Conservation (phyloP, 176 grass and related monocot genomes). For the Aegilops longissima region DNA sequence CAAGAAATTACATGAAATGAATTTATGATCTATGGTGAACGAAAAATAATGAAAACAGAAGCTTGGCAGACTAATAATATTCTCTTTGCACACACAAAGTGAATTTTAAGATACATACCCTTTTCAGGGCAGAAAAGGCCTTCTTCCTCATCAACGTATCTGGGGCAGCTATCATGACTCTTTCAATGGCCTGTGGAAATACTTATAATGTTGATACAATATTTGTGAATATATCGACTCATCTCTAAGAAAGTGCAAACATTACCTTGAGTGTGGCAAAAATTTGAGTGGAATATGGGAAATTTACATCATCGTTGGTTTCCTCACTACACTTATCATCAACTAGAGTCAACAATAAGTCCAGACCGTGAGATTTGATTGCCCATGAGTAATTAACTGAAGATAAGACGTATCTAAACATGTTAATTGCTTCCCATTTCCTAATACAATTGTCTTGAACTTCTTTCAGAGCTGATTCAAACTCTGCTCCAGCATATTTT, state of each 20-base stretch:
- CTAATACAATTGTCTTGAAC: slow-evolving; percentile 43
- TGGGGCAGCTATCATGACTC: slow-evolving; percentile 68
- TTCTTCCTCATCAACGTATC: slow-evolving; percentile 67
- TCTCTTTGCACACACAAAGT: neutral
- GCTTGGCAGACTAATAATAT: neutral
- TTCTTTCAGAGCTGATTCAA: slow-evolving; percentile 51
- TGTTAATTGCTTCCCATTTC: slow-evolving; percentile 73
- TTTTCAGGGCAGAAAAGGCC: slow-evolving; percentile 70
- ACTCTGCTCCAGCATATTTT: slow-evolving; percentile 46
- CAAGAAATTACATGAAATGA: slow-evolving; percentile 5
- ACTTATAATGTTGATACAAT: slow-evolving; percentile 24
- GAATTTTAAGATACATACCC: slow-evolving; percentile 37
- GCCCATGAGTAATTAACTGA: slow-evolving; percentile 70
- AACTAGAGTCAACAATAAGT: slow-evolving; percentile 61
- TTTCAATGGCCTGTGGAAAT: slow-evolving; percentile 71
- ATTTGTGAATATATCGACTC: neutral
- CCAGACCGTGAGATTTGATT: slow-evolving; percentile 71
- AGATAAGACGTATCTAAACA: slow-evolving; percentile 60
- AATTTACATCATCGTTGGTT: slow-evolving; percentile 44
- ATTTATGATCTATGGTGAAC: neutral
- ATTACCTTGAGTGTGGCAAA: slow-evolving; percentile 73
- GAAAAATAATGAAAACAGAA: neutral
- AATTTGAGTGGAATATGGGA: slow-evolving; percentile 41
- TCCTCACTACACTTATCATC: slow-evolving; percentile 39
- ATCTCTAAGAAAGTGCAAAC: neutral